A percentile compares a stretch with the other conserved stretches of the same genome.
These are phyloP conservation scores for Fusarium sp. DNA, from an alignment of 2,329 filamentous ascomycete genomes.

Conservation along the genomic window DNA sequence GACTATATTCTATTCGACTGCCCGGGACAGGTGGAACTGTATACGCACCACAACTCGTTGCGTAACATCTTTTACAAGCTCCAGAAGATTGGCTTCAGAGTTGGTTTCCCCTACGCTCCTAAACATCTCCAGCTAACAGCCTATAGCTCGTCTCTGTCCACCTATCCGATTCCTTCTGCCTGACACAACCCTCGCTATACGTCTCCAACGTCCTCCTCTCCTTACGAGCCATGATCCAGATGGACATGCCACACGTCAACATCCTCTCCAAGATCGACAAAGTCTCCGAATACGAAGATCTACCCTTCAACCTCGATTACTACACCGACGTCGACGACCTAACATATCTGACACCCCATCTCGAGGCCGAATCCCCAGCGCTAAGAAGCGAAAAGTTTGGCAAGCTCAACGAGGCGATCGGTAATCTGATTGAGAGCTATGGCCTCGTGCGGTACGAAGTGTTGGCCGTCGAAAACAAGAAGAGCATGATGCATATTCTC, in stretches of 20 bases:
- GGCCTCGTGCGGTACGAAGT: constrained; percentile 93
- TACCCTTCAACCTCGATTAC: constrained; percentile 96
- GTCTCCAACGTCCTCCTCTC: constrained; percentile 94
- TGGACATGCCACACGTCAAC: constrained; percentile 96
- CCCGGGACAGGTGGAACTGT: constrained; percentile 95
- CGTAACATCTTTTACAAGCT: constrained; percentile 92
- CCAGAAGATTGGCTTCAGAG: constrained; percentile 92
- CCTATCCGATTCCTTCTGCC: constrained; percentile 92
- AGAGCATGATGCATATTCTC: constrained; percentile 93
- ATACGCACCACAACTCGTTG: constrained; percentile 92
- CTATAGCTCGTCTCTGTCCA: constrained; percentile 89
- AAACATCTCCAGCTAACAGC: constrained; percentile 25
- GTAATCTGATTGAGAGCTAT: constrained; percentile 89
- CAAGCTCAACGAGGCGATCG: constrained; percentile 86
- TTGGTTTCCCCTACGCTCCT: constrained; percentile 58
- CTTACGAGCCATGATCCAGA: constrained; percentile 95
- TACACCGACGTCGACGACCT: constrained; percentile 98
- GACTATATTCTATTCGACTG: constrained; percentile 97
- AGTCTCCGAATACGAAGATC: constrained; percentile 81
- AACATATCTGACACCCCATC: constrained; percentile 81
- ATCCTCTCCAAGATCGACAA: constrained; percentile 99
- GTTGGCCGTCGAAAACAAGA: constrained; percentile 94
- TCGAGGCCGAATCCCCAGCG: constrained; percentile 81
- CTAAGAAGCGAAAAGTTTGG: constrained; percentile 81
- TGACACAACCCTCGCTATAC: constrained; percentile 94